Conservation (phyloP, 495 filamentous ascomycete genomes). For the Paragyromitra xinjiangensis region DNA sequence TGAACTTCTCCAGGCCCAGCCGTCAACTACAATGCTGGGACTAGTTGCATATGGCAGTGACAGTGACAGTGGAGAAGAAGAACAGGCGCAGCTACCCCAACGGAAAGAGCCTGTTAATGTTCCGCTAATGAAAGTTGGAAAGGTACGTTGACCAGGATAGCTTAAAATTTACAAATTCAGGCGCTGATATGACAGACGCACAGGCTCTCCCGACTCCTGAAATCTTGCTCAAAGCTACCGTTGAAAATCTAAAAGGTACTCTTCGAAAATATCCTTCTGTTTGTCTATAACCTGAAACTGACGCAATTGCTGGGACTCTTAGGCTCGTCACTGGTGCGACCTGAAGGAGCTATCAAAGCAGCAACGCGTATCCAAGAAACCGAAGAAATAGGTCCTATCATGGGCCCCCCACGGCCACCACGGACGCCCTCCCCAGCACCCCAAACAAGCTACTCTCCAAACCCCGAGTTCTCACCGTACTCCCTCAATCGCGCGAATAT, state of each 20-base stretch:
- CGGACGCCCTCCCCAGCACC: slow-evolving; percentile 45
- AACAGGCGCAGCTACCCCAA: slow-evolving; percentile 33
- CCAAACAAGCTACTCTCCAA: slow-evolving; percentile 31
- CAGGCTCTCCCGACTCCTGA: slow-evolving; percentile 47
- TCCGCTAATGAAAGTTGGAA: slow-evolving; percentile 42
- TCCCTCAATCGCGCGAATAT: slow-evolving; percentile 71
- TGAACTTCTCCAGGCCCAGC: background rate
- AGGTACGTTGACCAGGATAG: slow-evolving; percentile 52
- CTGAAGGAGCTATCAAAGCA: slow-evolving; percentile 2
- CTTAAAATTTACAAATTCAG: slow-evolving; percentile 10
- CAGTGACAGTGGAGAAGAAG: slow-evolving; percentile 51
- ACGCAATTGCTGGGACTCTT: slow-evolving; percentile 8
- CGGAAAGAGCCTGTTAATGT: slow-evolving; percentile 16
- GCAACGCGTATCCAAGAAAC: slow-evolving; percentile 33
- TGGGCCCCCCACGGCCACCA: slow-evolving; percentile 52
- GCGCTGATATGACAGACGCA: slow-evolving; percentile 47
- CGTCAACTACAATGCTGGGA: slow-evolving; percentile 41
- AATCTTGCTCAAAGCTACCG: slow-evolving; percentile 23
- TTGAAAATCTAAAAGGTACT: slow-evolving; percentile 37
- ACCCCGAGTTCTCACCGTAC: slow-evolving; percentile 70
- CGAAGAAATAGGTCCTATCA: slow-evolving; percentile 51
- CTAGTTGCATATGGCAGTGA: slow-evolving; percentile 57
- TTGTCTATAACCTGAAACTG: background rate
- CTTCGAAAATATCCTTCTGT: slow-evolving; percentile 3
- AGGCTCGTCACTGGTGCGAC: slow-evolving; percentile 1